phyloP scores from a whole-genome alignment of 176 grass and related monocot species.

The Elaeis guineensis region DNA sequence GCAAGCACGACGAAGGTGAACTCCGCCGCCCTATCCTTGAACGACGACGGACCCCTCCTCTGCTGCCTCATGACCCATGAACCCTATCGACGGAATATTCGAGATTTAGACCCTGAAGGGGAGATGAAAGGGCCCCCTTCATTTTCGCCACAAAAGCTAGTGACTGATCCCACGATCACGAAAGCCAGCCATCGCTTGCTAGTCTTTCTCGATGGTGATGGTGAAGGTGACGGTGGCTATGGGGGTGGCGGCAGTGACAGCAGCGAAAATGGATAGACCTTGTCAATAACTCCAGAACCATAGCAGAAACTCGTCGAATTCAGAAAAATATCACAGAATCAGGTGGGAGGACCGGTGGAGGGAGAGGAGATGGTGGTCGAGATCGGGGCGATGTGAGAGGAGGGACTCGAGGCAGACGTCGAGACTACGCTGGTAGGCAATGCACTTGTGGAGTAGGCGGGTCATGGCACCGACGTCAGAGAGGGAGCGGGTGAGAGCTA shows the following conservation, averaged over 20 bases:
- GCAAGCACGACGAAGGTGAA: constrained; percentile 25
- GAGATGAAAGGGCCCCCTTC: constrained; percentile 41
- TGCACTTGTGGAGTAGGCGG: constrained; percentile 73
- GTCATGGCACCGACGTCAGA: constrained; percentile 68
- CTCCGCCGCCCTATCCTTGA: constrained; percentile 54
- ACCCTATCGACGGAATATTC: constrained; percentile 52
- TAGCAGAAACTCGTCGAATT: constrained; percentile 36
- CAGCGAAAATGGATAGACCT: background rate
- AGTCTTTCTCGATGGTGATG: background rate
- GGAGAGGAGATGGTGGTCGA: constrained; percentile 48
- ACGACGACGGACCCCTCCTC: constrained; percentile 84
- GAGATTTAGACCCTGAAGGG: constrained; percentile 6
- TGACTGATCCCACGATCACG: constrained; percentile 52
- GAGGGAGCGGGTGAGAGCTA: constrained; percentile 49
- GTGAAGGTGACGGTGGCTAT: background rate
- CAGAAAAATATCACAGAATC: constrained; percentile 24
- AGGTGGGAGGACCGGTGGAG: constrained; percentile 62
- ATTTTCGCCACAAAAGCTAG: constrained; percentile 16
- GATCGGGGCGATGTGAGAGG: constrained; percentile 58
- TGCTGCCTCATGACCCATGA: constrained; percentile 77
- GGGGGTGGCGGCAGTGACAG: background rate
- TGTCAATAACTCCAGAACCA: constrained; percentile 35
- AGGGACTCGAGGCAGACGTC: constrained; percentile 62
- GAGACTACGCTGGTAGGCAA: constrained; percentile 78
- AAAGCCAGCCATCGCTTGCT: constrained; percentile 48